These are phyloP conservation scores for Raffaelea arxii DNA, from an alignment of 2,329 filamentous ascomycete species.

Conservation along the genomic window DNA sequence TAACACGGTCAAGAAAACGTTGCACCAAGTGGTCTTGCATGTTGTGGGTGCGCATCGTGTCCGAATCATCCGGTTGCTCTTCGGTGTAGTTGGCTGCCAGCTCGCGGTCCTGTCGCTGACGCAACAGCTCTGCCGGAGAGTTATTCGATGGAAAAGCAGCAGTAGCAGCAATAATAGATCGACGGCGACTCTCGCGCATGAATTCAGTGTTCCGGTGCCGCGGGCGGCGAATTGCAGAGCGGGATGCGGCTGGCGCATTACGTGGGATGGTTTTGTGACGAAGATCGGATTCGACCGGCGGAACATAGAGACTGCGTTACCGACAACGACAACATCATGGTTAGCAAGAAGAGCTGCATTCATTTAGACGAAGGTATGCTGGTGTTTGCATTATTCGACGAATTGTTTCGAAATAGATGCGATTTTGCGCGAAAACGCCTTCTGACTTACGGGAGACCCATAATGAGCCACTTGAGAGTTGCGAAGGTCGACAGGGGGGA, in stretches of 20 bases:
- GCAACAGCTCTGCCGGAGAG: background rate
- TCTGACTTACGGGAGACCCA: conserved; percentile 15
- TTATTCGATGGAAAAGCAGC: background rate
- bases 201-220: conserved; percentile 6
- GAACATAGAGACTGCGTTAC: conserved; percentile 14
- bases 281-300: conserved; percentile 14
- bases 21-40: background rate
- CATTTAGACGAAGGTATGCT: no score
- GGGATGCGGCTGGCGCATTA: conserved; percentile 9
- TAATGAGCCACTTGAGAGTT: background rate
- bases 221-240: conserved; percentile 13
- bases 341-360: no score
- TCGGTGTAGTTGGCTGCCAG: background rate
- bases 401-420: no score
- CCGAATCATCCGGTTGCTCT: background rate
- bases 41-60: background rate
- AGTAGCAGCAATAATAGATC: conserved; percentile 9
- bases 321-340: no score
- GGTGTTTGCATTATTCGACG: no score
- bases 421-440: no score
- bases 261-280: conserved; percentile 9
- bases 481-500: background rate
- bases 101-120: background rate
- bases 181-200: conserved; percentile 12
- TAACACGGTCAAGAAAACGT: conserved; percentile 1